Evolutionary conservation across 495 filamentous ascomycete genomes (phyloP), one percentile per base, ranked within the genome.

Genomic region (Penicillium malachiteum): DNA sequence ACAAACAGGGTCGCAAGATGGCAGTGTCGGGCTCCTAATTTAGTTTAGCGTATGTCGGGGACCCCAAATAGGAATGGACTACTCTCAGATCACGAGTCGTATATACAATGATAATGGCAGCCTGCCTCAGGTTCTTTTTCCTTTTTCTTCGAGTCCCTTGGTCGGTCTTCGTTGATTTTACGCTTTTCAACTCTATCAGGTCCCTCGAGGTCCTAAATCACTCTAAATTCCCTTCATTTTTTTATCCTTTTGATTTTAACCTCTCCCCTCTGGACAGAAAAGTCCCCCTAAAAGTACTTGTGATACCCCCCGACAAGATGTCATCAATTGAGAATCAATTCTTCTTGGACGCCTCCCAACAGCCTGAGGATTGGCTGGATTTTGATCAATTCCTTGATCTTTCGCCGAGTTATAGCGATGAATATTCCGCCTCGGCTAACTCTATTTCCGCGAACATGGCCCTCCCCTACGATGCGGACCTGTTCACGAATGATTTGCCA

Each of bases 331-430:
- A 48, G 40, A 63, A 68, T 48, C 62, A 65, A 8, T 63, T 56
- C 49, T 63, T 60, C 46, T 50, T 59, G 44, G 60, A 66, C 33
- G 52, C 17, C 32, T 43, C 52, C 1, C 40, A 40, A 17, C 48
- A 40, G 34, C 46, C 55, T 17, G 52, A 70, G 37, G 73, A 76
- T 37, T 74, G 65, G 67, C 50, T 71, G 34, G 70, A 73, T 55
- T 73, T 75, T 45, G 70, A 76, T 51, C 66, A 71, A 52, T 67
- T 69, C 47, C 68, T 77, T 46, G 68, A 78, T 30, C 60, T 75
- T n/a, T 62, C 64, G 13, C 48, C 68, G 9, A 64, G 44, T 33
- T 67, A 68, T 52, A 47, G 67, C 56, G 71, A 70, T 33, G 68
- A 68, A 39, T 60, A 67, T 52, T 61, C 66, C 38, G 67, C 70